Evolutionary conservation across 1,139 yeast genomes (phyloP), one percentile per base, ranked within the genome.

Genomic region (Yamadazyma triangularis): DNA sequence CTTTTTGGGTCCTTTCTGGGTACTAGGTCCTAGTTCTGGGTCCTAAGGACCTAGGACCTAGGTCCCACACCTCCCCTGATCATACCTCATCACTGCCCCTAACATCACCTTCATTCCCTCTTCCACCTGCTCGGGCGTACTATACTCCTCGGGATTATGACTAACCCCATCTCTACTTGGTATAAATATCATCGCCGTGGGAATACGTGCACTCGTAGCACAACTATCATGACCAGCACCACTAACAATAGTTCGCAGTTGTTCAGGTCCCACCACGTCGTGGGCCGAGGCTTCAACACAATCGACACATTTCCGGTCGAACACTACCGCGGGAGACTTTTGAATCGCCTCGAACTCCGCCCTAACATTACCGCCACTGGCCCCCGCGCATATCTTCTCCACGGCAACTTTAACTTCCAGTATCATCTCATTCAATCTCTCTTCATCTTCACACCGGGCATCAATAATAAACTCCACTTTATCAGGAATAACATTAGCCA

Each of bases 171-270:
- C 78, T 42, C 59, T 70, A 21, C 81, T 72, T 7, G 87, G 86
- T 42, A 78, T 75, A 51, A 79, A 79, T 16, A 79, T 72, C 86
- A 79, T 79, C 2, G 83, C 72, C 0, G 86, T 78, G 16, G 87
- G 86, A 24, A 73, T 67, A 28, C 68, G 61, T 8, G 57, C 44
- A 16, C 73, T 63, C 4, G 80, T 73, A 19, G 71, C 63, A 40
- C 84, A 77, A 2, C 82, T 74, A 46, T 79, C 87, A 45, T 79
- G 86, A 14, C 85, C 85, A 5, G 85, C 85, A 23, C 86, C 86
- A 42, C 80, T 73, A 28, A 70, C 66, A 29, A 79, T 72, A 20
- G 56, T 62, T 33, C 64, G 55, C 18, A 60, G 56, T 18, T 64
- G 50, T 3, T 56, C 59, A 13, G 53, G 50, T 6, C 74, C 74